A percentile compares a stretch with the other conserved stretches of the same genome.
Conservation (phyloP, 177 flowering plant species). For the Telopea speciosissima region DNA sequence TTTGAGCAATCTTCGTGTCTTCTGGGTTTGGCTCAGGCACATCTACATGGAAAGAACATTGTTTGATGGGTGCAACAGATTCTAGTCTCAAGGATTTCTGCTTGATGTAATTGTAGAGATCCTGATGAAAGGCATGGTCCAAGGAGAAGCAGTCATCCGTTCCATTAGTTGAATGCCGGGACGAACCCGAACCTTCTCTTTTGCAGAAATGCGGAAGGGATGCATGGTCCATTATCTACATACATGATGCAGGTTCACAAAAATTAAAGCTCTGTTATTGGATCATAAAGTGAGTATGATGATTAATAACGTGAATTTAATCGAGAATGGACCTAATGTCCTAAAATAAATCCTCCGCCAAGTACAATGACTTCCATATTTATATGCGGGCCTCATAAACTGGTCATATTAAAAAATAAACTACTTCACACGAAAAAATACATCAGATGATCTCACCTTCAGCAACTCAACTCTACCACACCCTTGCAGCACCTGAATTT, state of each 20-base stretch:
- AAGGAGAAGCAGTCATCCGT: slow-evolving; percentile 48
- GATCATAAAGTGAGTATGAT: background rate
- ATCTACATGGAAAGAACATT: slow-evolving; percentile 70
- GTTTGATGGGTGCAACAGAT: slow-evolving; percentile 37
- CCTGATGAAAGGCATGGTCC: slow-evolving; percentile 76
- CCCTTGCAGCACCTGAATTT: slow-evolving; percentile 89
- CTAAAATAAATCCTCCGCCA: no score
- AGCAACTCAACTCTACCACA: slow-evolving; percentile 73
- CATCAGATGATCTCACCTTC: slow-evolving; percentile 41
- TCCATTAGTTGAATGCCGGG: slow-evolving; percentile 32
- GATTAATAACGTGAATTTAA: no score
- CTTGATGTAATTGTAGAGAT: slow-evolving; percentile 62
- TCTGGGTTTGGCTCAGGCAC: slow-evolving; percentile 53
- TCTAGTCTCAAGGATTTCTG: slow-evolving; percentile 35
- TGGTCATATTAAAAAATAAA: no score
- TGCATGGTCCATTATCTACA: slow-evolving; percentile 67
- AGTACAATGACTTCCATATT: no score
- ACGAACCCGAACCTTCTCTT: slow-evolving; percentile 68
- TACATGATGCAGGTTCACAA: slow-evolving; percentile 2
- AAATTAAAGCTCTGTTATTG: background rate
- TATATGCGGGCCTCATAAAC: no score
- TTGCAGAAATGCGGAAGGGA: slow-evolving; percentile 78
- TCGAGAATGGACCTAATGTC: no score
- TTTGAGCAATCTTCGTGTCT: slow-evolving; percentile 46
- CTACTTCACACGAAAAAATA: no score